Base-by-base conservation (phyloP, 2,329 filamentous ascomycete species). In the Madurella fahalii region DNA sequence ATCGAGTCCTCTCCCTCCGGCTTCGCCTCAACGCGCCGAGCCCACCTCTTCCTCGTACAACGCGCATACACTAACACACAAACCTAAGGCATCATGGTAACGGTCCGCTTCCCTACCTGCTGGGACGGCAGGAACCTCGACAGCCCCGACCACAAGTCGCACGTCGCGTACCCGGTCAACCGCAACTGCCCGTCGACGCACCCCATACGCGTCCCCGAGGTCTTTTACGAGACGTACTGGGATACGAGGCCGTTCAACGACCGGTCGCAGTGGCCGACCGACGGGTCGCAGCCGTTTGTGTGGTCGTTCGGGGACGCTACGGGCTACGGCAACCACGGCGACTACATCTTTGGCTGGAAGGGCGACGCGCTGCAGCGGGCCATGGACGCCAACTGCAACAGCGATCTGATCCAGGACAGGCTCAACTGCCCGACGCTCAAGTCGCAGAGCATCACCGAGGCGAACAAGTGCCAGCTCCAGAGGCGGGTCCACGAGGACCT, bases 111-210 rank as follows among this genome's bases (percentile, higher is more conserved):
- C 65, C 74, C 73, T 40, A 71, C 67, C 2, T 81, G 78, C 69
- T 81, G 78, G 78, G 70, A 81, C 54, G 78, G 78, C 40, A 68
- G 69, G 40, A 69, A 37, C 34, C 4, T 37, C 34, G 34, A 77
- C 56, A 67, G 69, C 5, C 50, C 50, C 31, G 50, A 52, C 37
- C 50, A 52, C 42, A 37, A 37, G 34, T 12, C 11, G 11, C 34
- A 37, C 34, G 34, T 37, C 4, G 13, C 34, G 34, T 37, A 37
- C 34, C 34, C 34, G 34, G 34, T 15, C 34, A 11, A 15, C 11
- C 11, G 34, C 34, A 37, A 11, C 34, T 37, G 34, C 34, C 34
- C 34, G 34, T 12, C 11, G 11, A 37, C 34, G 9, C 34, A 37
- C 34, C 34, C 34, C 11, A 9, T 37, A 4, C 9, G 13, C 11